Percentiles rank a stretch among this genome's conserved stretches.
These are phyloP conservation scores for Termitomyces sp. DNA, from an alignment of 768 basidiomycete genomes.

Conservation along the genomic window DNA sequence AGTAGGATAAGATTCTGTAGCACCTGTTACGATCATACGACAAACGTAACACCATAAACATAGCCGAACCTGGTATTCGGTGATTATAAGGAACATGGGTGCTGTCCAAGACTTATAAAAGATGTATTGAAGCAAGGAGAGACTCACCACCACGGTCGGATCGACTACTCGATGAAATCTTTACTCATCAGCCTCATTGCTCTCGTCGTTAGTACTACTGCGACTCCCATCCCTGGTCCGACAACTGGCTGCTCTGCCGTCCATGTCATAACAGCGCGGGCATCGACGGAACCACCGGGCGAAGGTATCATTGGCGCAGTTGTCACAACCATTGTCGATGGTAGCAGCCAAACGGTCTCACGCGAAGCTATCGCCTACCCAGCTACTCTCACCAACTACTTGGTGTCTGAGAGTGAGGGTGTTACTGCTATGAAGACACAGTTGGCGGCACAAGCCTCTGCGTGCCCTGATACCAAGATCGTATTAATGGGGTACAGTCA, in stretches of 20 bases:
- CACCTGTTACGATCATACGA: constrained; percentile 5
- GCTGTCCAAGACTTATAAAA: constrained; percentile 1
- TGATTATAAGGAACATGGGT: background rate
- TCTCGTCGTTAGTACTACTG: background rate
- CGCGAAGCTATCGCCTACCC: constrained; percentile 11
- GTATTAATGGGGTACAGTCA: constrained; percentile 14
- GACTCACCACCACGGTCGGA: background rate
- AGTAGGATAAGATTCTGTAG: no score
- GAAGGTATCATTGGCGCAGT: constrained; percentile 16
- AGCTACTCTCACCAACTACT: constrained; percentile 9
- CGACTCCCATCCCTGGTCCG: constrained; percentile 7
- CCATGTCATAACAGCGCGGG: constrained; percentile 17
- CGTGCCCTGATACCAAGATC: constrained; percentile 12
- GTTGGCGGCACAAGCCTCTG: constrained; percentile 6
- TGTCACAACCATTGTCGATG: constrained; percentile 8
- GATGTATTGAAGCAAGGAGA: background rate
- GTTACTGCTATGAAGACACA: constrained; percentile 8
- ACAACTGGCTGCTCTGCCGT: constrained; percentile 14
- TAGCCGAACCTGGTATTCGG: background rate
- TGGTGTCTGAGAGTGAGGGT: constrained; percentile 6
- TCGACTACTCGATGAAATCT: constrained; percentile 1
- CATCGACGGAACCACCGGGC: constrained; percentile 15
- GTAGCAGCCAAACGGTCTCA: constrained; percentile 8
- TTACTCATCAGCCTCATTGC: background rate
- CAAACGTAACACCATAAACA: background rate